These are phyloP conservation scores for Neopestalotiopsis rosae DNA, from an alignment of 2,329 filamentous ascomycete genomes.

Conservation along the genomic window DNA sequence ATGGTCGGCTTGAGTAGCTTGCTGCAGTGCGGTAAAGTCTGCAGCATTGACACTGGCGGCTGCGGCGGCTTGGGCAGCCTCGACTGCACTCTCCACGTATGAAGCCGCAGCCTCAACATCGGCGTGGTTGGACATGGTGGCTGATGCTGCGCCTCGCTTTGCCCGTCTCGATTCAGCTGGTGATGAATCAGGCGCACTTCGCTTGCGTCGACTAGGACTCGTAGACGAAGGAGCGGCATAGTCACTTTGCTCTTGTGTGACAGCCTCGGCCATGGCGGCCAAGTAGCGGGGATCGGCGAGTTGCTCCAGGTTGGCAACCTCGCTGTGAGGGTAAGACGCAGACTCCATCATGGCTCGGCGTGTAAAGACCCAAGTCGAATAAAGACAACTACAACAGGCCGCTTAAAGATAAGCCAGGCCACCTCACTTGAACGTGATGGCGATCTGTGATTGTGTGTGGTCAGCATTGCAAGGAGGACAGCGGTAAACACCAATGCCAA, in stretches of 20 bases:
- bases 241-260: conserved; percentile 53
- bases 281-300: conserved; percentile 39
- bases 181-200: conserved; percentile 48
- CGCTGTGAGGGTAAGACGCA: conserved; percentile 37
- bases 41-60: conserved; percentile 52
- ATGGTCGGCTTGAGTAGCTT: conserved; percentile 52
- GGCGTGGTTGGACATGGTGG: conserved; percentile 46
- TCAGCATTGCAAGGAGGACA: background rate
- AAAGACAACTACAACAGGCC: conserved; percentile 13
- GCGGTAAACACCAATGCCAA: background rate
- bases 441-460: background rate
- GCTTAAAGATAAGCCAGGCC: background rate
- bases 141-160: conserved; percentile 54
- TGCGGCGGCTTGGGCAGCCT: conserved; percentile 47
- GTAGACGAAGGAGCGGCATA: conserved; percentile 46
- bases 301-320: conserved; percentile 36
- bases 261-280: conserved; percentile 52
- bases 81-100: conserved; percentile 61
- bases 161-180: conserved; percentile 55
- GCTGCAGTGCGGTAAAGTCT: conserved; percentile 62
- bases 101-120: conserved; percentile 49
- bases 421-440: background rate
- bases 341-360: conserved; percentile 33
- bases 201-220: conserved; percentile 60
- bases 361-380: background rate